Evolutionary conservation across 2,329 filamentous ascomycete genomes (phyloP).

Genomic region (Fusarium palustre): DNA sequence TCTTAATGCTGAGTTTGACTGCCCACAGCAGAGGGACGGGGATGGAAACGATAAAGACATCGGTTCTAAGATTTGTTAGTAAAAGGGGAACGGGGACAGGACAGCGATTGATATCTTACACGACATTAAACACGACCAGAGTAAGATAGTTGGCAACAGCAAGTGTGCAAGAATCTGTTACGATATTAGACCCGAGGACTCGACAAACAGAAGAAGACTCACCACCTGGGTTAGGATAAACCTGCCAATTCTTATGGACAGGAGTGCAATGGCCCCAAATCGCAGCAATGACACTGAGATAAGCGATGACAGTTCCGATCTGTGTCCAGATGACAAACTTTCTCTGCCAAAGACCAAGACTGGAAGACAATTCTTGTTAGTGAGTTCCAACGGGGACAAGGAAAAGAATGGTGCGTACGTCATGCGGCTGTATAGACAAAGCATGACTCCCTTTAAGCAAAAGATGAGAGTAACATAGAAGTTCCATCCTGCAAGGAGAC

Average conservation of each 20-base stretch:
- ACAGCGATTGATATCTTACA: conserved; percentile 40
- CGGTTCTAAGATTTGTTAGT: conserved; percentile 50
- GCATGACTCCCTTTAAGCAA: conserved; percentile 57
- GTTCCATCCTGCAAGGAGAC: conserved; percentile 54
- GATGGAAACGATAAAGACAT: conserved; percentile 54
- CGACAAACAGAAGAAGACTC: neutral
- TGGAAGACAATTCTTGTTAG: conserved; percentile 30
- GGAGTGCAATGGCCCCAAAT: conserved; percentile 55
- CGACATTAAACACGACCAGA: conserved; percentile 53
- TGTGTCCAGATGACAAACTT: conserved; percentile 53
- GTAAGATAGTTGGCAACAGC: conserved; percentile 54
- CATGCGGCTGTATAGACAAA: conserved; percentile 58
- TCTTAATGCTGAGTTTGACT: conserved; percentile 52
- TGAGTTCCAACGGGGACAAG: neutral
- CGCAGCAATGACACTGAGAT: conserved; percentile 50
- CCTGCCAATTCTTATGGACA: conserved; percentile 55
- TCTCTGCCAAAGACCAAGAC: conserved; percentile 53
- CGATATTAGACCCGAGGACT: neutral
- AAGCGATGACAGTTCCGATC: conserved; percentile 48
- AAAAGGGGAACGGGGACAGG: neutral
- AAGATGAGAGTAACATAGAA: conserved; percentile 58
- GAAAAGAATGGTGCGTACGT: conserved; percentile 49
- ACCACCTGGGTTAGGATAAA: conserved; percentile 56
- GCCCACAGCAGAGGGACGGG: conserved; percentile 56
- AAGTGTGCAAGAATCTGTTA: conserved; percentile 50